Evolutionary conservation across 305 asterid species (phyloP), one percentile per base, ranked within the genome.

Genomic region (Euphrasia arctica): DNA sequence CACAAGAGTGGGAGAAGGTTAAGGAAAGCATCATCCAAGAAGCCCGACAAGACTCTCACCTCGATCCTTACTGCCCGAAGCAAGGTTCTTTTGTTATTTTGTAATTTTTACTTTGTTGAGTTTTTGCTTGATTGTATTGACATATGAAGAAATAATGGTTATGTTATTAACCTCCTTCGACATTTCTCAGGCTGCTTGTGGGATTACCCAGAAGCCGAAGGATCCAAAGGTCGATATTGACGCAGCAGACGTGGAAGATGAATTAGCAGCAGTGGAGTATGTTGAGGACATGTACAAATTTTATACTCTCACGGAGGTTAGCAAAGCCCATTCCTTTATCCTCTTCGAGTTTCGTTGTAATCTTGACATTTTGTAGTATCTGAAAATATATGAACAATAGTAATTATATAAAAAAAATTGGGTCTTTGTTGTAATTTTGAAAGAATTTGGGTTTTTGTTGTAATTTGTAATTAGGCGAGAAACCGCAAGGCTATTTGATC

Each of bases 11-110:
- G 57, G 9, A 63, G 12, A 47, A 70, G 43, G 54, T 29, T 51
- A 10, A 71, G 42, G 69, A 68, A 66, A 50, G 34, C 48, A 9
- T 72, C 79, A 0, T 27, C 66, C 0, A 78, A 74, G 52, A 72
- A 70, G 65, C 54, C 71, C 6, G 51, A 54, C 12, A 81, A 77
- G 68, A 65, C 83, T 15, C 81, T 75, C 8, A 85, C 88, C 3
- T 70, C 84, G 28, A 73, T 66, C 65, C 85, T 85, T 41, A 75
- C 87, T 63, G 89, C 89, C 28, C 65, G 90, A 75, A 76, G 85
- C 81, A 74, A 77, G 84, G 83, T 85, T 41, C 12, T 1, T 11
- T 11, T 22, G 12, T 9, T 54, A 25, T 25, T 54, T 18, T 52
- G 0, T 8, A 1, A 34, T 14, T 14, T 14, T 36, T 36, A 36